These are phyloP conservation scores for Hirsutella rhossiliensis DNA, from an alignment of 2,329 filamentous ascomycete species.

Conservation along the genomic window DNA sequence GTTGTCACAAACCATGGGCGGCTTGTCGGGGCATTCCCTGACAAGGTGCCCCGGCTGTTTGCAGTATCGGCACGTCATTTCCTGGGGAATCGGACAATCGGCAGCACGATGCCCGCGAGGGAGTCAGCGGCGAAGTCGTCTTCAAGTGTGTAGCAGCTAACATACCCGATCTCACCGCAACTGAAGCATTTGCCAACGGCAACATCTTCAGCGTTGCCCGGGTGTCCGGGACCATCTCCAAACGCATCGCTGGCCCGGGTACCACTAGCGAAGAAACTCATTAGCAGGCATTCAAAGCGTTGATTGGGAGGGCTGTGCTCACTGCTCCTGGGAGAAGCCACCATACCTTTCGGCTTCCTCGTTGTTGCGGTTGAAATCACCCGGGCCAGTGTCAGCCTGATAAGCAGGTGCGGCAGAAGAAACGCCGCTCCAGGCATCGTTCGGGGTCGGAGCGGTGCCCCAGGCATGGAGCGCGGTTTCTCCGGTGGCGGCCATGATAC, in stretches of 20 bases:
- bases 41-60: conserved; percentile 39
- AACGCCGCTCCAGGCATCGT: no score
- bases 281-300: not conserved
- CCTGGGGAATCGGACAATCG: conserved; percentile 21
- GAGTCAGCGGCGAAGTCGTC: conserved; percentile 2
- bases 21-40: conserved; percentile 50
- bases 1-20: conserved; percentile 44
- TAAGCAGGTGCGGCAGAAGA: no score
- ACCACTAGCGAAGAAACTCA: not conserved
- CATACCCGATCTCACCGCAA: not conserved
- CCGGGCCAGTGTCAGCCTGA: no score
- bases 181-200: not conserved
- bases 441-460: no score
- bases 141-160: not conserved
- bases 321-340: no score
- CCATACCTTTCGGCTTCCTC: no score
- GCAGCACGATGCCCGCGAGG: conserved; percentile 15
- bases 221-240: not conserved
- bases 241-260: not conserved
- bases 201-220: not conserved
- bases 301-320: no score
- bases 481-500: no score
- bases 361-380: no score
- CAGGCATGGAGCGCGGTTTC: no score
- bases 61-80: conserved; percentile 31